Evolutionary conservation across 2,329 filamentous ascomycete genomes (phyloP), one percentile per base, ranked within the genome.

Genomic region (Lomentospora prolificans): DNA sequence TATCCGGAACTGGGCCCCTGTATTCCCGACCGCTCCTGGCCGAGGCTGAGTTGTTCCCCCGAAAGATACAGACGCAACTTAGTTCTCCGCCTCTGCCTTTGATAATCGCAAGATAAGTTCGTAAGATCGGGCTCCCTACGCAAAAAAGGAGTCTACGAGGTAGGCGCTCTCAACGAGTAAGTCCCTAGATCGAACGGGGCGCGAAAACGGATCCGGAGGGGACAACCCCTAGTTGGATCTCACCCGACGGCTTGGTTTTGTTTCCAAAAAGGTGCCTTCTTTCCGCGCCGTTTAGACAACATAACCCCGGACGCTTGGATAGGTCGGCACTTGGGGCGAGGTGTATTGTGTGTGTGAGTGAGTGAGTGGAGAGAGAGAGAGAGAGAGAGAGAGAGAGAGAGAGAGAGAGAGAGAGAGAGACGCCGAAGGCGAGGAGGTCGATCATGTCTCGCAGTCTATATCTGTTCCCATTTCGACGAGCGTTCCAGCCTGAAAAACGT

Each of bases 141-240:
- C 61, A 24, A 74, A 69, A 0, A 81, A 69, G 8, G 64, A 65
- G 17, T 64, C 58, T 1, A 70, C 57, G 17, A 82, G 71, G 57
- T 80, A 79, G 5, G 70, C 64, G 10, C 70, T 68, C 60, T 84
- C 78, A 3, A 65, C 64, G 55, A 72, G 69, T 3, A 80, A 66
- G 4, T 72, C 70, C n/a, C 17, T 72, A 67, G 51, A 75, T 69
- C 0, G 72, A 63, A 1, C 74, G 69, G 2, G 70, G 71, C 3
- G 68, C 64, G 48, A 74, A 64, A 56, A 68, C 60, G 14, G 66
- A 9, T 17, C 39, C 17, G 39, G 52, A 41, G 31, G 54, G 9
- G 62, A 57, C 44, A 61, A 58, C 7, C 55, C 57, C n/a, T 53
- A 59, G 22, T 53, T 41, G 3, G n/a, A n/a, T 24, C 22, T 22